These are phyloP conservation scores for Cordyceps pruinosa DNA, from an alignment of 2,329 filamentous ascomycete genomes.

Conservation along the genomic window DNA sequence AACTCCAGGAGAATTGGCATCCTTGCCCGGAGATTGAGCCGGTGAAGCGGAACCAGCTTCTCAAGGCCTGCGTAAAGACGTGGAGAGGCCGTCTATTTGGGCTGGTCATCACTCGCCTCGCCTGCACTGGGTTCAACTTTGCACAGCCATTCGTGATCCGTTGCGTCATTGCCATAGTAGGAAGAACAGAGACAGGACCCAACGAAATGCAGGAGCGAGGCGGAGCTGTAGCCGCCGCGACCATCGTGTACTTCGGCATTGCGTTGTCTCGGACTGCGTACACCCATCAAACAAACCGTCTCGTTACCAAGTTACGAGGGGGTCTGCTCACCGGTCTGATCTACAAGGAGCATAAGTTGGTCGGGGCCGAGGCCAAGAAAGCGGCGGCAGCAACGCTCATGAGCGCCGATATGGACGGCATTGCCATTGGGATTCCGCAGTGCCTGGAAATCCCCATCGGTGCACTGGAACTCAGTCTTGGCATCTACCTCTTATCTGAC, in stretches of 20 bases:
- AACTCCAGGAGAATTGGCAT: neutral
- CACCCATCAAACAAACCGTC: slow-evolving; percentile 12
- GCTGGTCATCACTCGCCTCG: neutral
- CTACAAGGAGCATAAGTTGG: slow-evolving; percentile 32
- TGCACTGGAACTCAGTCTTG: neutral
- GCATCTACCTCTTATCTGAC: neutral
- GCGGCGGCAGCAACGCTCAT: slow-evolving; percentile 2
- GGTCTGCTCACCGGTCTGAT: slow-evolving; percentile 38
- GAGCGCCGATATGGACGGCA: neutral
- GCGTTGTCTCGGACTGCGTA: neutral
- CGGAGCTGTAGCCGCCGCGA: neutral
- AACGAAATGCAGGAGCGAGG: neutral
- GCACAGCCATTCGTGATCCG: neutral
- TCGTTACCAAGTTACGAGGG: slow-evolving; percentile 26
- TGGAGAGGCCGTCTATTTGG: neutral
- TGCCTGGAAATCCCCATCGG: neutral
- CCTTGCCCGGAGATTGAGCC: neutral
- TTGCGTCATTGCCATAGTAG: slow-evolving; percentile 12
- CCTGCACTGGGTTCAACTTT: neutral
- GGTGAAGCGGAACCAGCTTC: neutral
- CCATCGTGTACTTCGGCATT: neutral
- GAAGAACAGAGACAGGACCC: neutral
- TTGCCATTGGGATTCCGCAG: neutral
- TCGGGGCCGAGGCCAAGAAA: slow-evolving; percentile 23
- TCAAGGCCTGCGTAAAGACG: neutral